These are phyloP conservation scores for Amanita subjunquillea DNA, from an alignment of 768 basidiomycete genomes.

Conservation along the genomic window DNA sequence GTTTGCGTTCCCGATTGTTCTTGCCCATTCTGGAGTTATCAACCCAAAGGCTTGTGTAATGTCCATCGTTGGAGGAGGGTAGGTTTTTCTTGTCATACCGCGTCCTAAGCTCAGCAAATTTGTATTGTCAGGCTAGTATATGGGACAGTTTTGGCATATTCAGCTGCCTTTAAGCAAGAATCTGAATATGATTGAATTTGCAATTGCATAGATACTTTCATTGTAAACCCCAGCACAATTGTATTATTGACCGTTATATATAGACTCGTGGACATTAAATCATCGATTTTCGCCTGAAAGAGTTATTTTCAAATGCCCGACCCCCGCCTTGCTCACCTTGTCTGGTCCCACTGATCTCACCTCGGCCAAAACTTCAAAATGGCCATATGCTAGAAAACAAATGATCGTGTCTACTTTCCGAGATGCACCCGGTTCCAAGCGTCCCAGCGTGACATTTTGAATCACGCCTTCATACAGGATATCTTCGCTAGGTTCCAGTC, in stretches of 20 bases:
- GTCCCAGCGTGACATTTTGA: conserved; percentile 52
- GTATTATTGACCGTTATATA: conserved; percentile 10
- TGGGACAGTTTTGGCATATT: conserved; percentile 83
- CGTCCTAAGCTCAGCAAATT: conserved; percentile 1
- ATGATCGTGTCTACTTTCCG: conserved; percentile 43
- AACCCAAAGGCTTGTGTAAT: conserved; percentile 77
- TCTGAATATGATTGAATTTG: conserved; percentile 64
- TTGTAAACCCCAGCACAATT: not conserved
- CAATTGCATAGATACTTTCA: not conserved
- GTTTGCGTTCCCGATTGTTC: conserved; percentile 83
- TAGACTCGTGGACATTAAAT: not conserved
- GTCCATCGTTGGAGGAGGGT: conserved; percentile 93
- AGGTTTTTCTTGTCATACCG: conserved; percentile 19
- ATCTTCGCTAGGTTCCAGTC: conserved; percentile 50
- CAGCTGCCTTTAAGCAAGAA: conserved; percentile 72
- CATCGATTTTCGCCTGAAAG: conserved; percentile 16
- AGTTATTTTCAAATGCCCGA: conserved; percentile 28
- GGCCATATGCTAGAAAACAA: conserved; percentile 66
- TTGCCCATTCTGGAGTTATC: conserved; percentile 89
- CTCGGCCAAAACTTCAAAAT: conserved; percentile 43
- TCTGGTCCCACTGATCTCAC: conserved; percentile 16
- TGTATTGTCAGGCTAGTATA: conserved; percentile 56
- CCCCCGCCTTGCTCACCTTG: conserved; percentile 23
- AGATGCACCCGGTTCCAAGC: conserved; percentile 44
- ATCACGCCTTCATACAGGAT: conserved; percentile 62